Evolutionary conservation across 2,329 filamentous ascomycete species (phyloP), one percentile per base, ranked within the genome.

Genomic region (Sporothrix pseudoabietina): DNA sequence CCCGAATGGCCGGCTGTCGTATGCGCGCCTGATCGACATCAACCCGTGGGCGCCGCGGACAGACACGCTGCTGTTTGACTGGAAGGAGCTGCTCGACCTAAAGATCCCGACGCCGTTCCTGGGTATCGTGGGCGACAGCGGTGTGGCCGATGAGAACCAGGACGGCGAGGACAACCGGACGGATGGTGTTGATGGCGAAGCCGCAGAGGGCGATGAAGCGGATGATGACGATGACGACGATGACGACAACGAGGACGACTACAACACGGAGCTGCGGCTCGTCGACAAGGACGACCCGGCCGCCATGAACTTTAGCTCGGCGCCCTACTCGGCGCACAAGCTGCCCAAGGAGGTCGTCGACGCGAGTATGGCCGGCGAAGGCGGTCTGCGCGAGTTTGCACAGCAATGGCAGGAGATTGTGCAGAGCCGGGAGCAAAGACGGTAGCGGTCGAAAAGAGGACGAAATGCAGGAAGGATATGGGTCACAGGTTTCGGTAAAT

Each of bases 311-410:
- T 97, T 98, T 80, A 90, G 88, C 76, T 92, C 92, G 4, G 89
- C 94, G 0, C 92, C 95, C 78, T 98, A 97, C 81, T 97, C 94
- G 75, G 95, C 96, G 3, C 95, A 98, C 80, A 99, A 98, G 82
- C 83, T 99, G 77, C 96, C 96, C 0, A 94, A 91, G 80, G 96
- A 99, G 77, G 94, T 98, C 1, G 94, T 98, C 3, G 89, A 91
- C 77, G 90, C 90, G 26, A 88, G 89, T 76, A 78, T 87, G 76
- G 87, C 87, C 0, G 92, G 92, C 3, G 89, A 92, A 72, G 92
- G 92, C 3, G 92, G 91, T 0, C 87, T 98, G 83, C 87, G 91
- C 75, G 94, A 97, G 82, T 94, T 96, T 82, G 89, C 92, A 75
- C 86, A 87, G 76, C 88, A 91, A 79, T 95, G 92, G 93, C 90